phyloP scores from a whole-genome alignment of 805 yeast species.

The Cyberlindnera xylosilytica region DNA sequence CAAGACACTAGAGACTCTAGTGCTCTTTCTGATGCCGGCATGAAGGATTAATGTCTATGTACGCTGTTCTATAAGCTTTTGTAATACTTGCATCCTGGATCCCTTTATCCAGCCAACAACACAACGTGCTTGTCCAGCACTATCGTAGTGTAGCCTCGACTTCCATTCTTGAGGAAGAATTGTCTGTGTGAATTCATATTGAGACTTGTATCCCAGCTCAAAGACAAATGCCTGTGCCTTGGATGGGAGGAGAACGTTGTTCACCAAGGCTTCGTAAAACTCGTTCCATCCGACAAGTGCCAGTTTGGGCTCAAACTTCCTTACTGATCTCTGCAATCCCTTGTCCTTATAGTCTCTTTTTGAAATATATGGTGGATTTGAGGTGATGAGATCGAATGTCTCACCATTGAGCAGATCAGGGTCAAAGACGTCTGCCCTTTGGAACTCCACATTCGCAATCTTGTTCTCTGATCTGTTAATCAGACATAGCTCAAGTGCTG shows the following conservation, averaged over 20 bases:
- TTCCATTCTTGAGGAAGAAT: slow-evolving; percentile 40
- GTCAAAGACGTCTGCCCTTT: slow-evolving; percentile 11
- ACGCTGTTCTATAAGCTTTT: background rate
- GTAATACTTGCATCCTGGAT: slow-evolving; percentile 17
- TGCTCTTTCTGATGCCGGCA: background rate
- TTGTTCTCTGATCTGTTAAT: slow-evolving; percentile 35
- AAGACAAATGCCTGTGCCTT: slow-evolving; percentile 61
- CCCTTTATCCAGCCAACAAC: slow-evolving; percentile 56
- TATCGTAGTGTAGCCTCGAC: slow-evolving; percentile 47
- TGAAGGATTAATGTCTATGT: background rate
- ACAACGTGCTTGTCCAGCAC: slow-evolving; percentile 51
- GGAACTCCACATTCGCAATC: slow-evolving; percentile 10
- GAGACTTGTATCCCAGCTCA: slow-evolving; percentile 68
- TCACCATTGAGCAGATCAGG: background rate
- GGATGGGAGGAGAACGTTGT: slow-evolving; percentile 38
- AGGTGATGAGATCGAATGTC: slow-evolving; percentile 51
- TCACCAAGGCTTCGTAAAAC: slow-evolving; percentile 58
- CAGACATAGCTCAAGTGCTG: slow-evolving; percentile 50
- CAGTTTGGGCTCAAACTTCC: slow-evolving; percentile 64
- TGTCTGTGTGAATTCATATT: slow-evolving; percentile 42
- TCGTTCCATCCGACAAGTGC: slow-evolving; percentile 81
- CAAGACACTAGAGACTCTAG: background rate
- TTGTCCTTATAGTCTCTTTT: slow-evolving; percentile 37
- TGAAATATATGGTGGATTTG: slow-evolving; percentile 94
- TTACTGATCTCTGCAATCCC: slow-evolving; percentile 59